phyloP scores from a whole-genome alignment of 1,284 basidiomycete species.

The Phellopilus nigrolimitatus region DNA sequence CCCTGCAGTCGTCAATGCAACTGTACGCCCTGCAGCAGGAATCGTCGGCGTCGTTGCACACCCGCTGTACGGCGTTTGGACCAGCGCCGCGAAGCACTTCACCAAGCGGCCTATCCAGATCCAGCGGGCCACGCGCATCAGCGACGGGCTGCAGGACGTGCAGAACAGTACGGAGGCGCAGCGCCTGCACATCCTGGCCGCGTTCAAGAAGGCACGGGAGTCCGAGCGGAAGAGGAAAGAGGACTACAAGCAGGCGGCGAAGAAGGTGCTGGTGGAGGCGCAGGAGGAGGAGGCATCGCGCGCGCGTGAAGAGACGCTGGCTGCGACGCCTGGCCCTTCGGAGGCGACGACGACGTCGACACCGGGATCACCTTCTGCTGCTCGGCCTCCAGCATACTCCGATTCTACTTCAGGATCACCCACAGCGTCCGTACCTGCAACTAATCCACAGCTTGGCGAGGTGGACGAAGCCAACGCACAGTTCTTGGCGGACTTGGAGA shows the following conservation, averaged over 20 bases:
- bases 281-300: no score
- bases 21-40: constrained; percentile 41
- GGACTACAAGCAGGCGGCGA: constrained; percentile 32
- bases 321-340: neutral
- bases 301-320: constrained; percentile 3
- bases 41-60: constrained; percentile 39
- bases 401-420: neutral
- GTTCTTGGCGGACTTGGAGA: constrained; percentile 33
- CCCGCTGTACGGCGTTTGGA: constrained; percentile 40
- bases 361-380: no score
- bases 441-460: no score
- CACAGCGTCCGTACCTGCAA: no score
- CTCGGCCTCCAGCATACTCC: neutral
- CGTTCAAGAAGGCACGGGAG: constrained; percentile 35
- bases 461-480: constrained; percentile 29
- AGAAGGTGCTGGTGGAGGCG: constrained; percentile 30
- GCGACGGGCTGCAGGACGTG: constrained; percentile 36
- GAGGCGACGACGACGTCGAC: no score
- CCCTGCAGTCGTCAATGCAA: constrained; percentile 41
- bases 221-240: constrained; percentile 30
- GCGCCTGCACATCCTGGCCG: constrained; percentile 32
- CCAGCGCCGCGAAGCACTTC: constrained; percentile 31
- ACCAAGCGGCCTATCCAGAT: constrained; percentile 30
- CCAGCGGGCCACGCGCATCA: constrained; percentile 33
- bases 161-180: constrained; percentile 31